A percentile compares a stretch with the other conserved stretches of the same genome.
Conservation (phyloP, 192 early-diverging fungal species). For the Paraglomus occultum region DNA sequence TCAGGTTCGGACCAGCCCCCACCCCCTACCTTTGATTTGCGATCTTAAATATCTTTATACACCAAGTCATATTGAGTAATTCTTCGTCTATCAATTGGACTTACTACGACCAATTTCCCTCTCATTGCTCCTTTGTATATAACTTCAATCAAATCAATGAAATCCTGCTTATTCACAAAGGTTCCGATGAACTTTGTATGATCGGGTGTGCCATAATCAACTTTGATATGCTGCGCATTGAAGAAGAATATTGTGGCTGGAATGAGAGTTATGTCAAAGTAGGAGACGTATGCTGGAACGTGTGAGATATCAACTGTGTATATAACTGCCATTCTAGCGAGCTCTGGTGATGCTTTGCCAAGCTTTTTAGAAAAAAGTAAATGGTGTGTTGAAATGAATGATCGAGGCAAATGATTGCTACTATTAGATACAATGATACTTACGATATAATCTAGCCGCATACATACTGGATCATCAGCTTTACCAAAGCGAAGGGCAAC, state of each 20-base stretch:
- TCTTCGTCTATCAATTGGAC: constrained; percentile 4
- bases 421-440: neutral
- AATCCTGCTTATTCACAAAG: constrained; percentile 11
- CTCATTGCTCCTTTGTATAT: constrained; percentile 11
- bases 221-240: constrained; percentile 21
- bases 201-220: constrained; percentile 18
- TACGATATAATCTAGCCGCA: constrained; percentile 14
- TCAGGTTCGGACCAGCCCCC: no score
- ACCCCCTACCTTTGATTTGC: no score
- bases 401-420: neutral
- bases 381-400: neutral
- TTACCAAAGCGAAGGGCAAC: constrained; percentile 1
- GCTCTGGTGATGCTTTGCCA: neutral
- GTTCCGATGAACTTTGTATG: constrained; percentile 21
- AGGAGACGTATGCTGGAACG: neutral
- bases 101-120: constrained; percentile 1
- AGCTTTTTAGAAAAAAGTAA: neutral
- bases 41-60: constrained; percentile 3
- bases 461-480: constrained; percentile 1
- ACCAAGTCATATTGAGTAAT: constrained; percentile 7
- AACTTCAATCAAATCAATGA: constrained; percentile 7
- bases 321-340: constrained; percentile 4
- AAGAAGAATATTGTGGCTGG: constrained; percentile 16
- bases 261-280: constrained; percentile 14
- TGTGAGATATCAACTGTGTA: constrained; percentile 1